Base-by-base conservation (phyloP, 345 rosid genomes). In the Rhodamnia rubescens region DNA sequence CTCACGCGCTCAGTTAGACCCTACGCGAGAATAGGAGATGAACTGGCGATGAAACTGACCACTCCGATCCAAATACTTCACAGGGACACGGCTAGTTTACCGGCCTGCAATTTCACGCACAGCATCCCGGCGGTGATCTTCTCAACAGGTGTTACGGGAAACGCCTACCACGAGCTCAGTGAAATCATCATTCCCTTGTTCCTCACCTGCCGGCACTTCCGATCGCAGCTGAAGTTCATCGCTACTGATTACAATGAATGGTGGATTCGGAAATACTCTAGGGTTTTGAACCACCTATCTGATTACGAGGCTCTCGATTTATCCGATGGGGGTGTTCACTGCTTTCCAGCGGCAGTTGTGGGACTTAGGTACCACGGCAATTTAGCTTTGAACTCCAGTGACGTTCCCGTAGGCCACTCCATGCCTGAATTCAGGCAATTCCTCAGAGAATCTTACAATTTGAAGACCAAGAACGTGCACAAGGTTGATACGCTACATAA, bases 361-460 rank as follows among this genome's bases (percentile, higher is more conserved):
- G 86, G 86, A 7, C 86, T 85, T n/a, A 74, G n/a, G 83, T 85
- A 85, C 83, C 83, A 85, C 83, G 86, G 55, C 32, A 53, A 85
- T 27, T 15, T 85, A 53, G 86, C 86, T 24, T 15, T 74, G 40
- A 74, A 85, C 29, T 3, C 64, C 32, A 74, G 61, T 3, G 53
- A 85, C 59, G n/a, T 64, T 21, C 64, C 86, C 4, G 18, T 69
- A 53, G 86, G 86, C 14, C 82, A 51, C n/a, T 85, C 86, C 14
- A 85, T 75, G 86, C 51, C 15, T 20, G 82, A 75, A 16, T 85
- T 85, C 83, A 32, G 86, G 83, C 82, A 61, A 24, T 74, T 85
- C 64, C 83, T 85, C n/a, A 53, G 86, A 53, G 52, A 85, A 21
- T 55, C 86, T 27, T 69, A 85, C 81, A 14, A 57, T 44, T 52